A percentile compares a stretch with the other conserved stretches of the same genome.
These are phyloP conservation scores for Corynascus novoguineensis DNA, from an alignment of 495 filamentous ascomycete species.

Conservation along the genomic window DNA sequence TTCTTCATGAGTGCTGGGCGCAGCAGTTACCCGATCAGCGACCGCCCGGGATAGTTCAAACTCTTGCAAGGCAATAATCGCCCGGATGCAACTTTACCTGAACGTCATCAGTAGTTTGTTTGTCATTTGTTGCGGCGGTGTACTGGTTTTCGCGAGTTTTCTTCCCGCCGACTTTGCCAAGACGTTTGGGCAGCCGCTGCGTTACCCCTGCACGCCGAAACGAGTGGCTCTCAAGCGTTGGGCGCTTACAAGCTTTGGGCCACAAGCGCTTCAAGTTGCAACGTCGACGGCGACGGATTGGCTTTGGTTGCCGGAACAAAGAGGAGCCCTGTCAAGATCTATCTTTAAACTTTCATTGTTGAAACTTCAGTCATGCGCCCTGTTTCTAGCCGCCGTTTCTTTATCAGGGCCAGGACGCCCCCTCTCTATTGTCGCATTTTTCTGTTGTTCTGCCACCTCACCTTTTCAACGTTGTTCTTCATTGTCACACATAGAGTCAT, in stretches of 20 bases:
- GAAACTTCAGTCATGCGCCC: constrained; percentile 9
- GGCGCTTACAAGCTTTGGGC: constrained; percentile 10
- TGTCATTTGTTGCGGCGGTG: too few species aligned
- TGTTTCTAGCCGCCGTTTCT: neutral
- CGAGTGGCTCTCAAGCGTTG: constrained; percentile 22
- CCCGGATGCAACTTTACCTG: too few species aligned
- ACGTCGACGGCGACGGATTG: constrained; percentile 1
- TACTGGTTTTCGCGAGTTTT: too few species aligned
- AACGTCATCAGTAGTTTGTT: too few species aligned
- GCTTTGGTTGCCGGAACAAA: constrained; percentile 14
- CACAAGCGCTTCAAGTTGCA: constrained; percentile 13
- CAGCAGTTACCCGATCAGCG: too few species aligned
- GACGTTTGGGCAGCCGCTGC: constrained; percentile 24
- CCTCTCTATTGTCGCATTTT: constrained; percentile 24
- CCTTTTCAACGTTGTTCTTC: constrained; percentile 1
- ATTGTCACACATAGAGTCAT: constrained; percentile 17
- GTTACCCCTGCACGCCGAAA: constrained; percentile 12
- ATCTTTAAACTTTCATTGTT: constrained; percentile 2
- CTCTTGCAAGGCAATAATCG: too few species aligned
- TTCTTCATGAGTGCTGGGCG: too few species aligned
- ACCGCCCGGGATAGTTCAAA: too few species aligned
- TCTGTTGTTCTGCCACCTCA: constrained; percentile 3
- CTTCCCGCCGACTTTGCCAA: neutral
- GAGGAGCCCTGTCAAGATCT: constrained; percentile 4
- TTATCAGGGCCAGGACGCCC: neutral